These are phyloP conservation scores for Tetrapisispora nanseiensis DNA, from an alignment of 805 yeast species.

Conservation along the genomic window DNA sequence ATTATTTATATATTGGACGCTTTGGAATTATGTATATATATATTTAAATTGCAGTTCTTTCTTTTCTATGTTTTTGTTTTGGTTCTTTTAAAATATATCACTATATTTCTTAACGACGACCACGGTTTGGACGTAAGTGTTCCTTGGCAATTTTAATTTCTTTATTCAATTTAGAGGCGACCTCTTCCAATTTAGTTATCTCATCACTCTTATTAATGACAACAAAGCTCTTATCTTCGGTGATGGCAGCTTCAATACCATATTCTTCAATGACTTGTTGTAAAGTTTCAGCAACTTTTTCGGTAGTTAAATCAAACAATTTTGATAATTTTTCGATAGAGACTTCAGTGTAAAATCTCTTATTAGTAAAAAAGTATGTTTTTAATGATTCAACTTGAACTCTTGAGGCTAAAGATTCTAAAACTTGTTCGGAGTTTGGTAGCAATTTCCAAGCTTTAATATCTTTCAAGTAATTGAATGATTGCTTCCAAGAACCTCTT, in stretches of 20 bases:
- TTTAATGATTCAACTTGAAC: constrained; percentile 85
- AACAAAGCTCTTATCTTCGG: constrained; percentile 52
- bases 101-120: constrained; percentile 18
- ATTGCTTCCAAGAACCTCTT: constrained; percentile 80
- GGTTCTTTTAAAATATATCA: background rate
- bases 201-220: constrained; percentile 70
- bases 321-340: constrained; percentile 56
- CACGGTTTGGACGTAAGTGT: constrained; percentile 22
- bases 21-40: background rate
- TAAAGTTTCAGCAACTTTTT: constrained; percentile 51
- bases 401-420: constrained; percentile 62
- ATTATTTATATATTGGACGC: background rate
- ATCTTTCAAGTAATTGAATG: constrained; percentile 50
- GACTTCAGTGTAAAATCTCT: constrained; percentile 62
- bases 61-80: background rate
- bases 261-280: constrained; percentile 67
- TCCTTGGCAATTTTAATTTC: constrained; percentile 28
- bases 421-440: constrained; percentile 56
- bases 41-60: background rate
- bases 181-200: constrained; percentile 74
- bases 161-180: constrained; percentile 62
- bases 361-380: constrained; percentile 84
- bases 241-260: constrained; percentile 64
- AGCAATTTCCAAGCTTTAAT: constrained; percentile 76
- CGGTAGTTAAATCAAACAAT: constrained; percentile 53